phyloP scores from a whole-genome alignment of 2,329 filamentous ascomycete genomes.

The Blastomyces gilchristii region DNA sequence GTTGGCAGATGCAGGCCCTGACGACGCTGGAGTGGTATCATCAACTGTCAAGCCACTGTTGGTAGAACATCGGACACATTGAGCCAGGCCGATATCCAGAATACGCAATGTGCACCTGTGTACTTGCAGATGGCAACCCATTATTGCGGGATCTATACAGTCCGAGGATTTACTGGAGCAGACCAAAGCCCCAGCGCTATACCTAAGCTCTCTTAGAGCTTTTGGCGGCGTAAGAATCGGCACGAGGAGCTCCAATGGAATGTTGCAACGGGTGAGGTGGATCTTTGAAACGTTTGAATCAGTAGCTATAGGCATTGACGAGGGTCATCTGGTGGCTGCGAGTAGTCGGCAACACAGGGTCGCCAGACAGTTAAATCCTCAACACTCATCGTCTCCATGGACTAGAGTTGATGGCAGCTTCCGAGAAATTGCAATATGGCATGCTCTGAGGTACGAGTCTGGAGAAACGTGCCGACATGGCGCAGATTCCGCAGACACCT shows the following conservation, averaged over 20 bases:
- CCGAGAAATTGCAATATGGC: not conserved
- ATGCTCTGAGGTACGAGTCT: not conserved
- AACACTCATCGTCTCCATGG: not conserved
- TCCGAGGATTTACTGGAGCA: not conserved
- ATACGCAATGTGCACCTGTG: conserved; percentile 3
- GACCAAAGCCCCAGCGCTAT: not conserved
- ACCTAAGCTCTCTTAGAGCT: not conserved
- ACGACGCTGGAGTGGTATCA: not conserved
- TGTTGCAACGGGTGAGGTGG: not conserved
- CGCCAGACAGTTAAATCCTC: not conserved
- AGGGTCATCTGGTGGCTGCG: not conserved
- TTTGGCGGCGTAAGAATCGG: not conserved
- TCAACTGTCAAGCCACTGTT: not conserved
- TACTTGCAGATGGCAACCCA: not conserved
- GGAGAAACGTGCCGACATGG: not conserved
- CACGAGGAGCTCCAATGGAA: not conserved
- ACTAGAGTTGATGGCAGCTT: not conserved
- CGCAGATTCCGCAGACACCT: not conserved
- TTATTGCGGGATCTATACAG: not conserved
- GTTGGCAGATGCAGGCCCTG: not conserved
- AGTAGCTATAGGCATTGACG: not conserved
- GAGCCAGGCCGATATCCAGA: conserved; percentile 2
- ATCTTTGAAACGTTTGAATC: conserved; percentile 5
- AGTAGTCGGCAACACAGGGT: not conserved
- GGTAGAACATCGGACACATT: not conserved